A percentile compares a stretch with the other conserved stretches of the same genome.
Conservation (phyloP, 1,139 yeast species). For the Suhomyces ambrosiae region DNA sequence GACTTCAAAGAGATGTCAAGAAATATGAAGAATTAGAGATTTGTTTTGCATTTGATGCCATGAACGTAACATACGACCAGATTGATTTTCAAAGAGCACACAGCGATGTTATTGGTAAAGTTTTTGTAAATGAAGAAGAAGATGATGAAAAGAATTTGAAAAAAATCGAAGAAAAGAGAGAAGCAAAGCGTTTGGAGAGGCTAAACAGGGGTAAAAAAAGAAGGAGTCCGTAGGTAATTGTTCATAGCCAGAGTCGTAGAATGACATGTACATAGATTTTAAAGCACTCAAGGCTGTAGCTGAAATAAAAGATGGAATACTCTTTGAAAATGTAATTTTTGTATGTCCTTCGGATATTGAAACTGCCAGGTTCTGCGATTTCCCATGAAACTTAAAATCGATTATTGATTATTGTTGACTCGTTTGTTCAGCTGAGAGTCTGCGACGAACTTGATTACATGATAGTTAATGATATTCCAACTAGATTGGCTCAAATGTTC, state of each 20-base stretch:
- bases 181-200: slow-evolving; percentile 38
- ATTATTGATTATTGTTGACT: no score
- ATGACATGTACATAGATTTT: slow-evolving; percentile 6
- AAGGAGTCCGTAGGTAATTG: slow-evolving; percentile 9
- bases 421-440: no score
- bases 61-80: slow-evolving; percentile 33
- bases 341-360: no score
- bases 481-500: slow-evolving; percentile 29
- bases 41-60: slow-evolving; percentile 46
- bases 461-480: slow-evolving; percentile 23
- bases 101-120: slow-evolving; percentile 21
- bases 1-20: slow-evolving; percentile 13
- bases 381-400: no score
- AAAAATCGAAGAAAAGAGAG: slow-evolving; percentile 36
- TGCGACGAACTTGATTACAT: no score
- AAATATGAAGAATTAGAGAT: slow-evolving; percentile 35
- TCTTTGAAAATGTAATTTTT: no score
- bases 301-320: no score
- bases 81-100: slow-evolving; percentile 23
- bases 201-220: slow-evolving; percentile 19
- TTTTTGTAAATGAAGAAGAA: slow-evolving; percentile 20
- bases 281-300: no score
- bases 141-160: slow-evolving; percentile 27
- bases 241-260: no score
- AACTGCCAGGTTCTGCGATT: no score